A percentile compares a stretch with the other conserved stretches of the same genome.
Evolutionary conservation across 768 basidiomycete species (phyloP).

Genomic region (Dacryopinax spathularia): DNA sequence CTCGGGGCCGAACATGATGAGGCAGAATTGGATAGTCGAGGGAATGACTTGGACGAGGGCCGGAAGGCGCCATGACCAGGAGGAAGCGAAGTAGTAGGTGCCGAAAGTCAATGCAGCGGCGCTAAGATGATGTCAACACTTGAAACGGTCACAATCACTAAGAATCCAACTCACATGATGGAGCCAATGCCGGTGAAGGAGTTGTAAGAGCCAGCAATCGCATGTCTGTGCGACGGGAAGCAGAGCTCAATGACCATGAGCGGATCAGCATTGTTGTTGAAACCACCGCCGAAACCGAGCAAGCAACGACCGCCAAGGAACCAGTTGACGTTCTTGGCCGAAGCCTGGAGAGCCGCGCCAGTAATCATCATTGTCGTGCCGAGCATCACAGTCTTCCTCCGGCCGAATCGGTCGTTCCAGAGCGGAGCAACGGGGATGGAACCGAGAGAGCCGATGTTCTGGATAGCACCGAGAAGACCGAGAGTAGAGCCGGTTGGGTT

Average conservation of each 20-base stretch:
- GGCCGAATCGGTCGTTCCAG: not conserved
- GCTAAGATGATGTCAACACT: not conserved
- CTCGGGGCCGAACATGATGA: conserved; percentile 26
- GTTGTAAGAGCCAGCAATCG: conserved; percentile 8
- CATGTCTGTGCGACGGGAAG: conserved; percentile 10
- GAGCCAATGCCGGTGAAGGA: conserved; percentile 6
- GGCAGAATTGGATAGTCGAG: conserved; percentile 15
- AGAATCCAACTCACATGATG: not conserved
- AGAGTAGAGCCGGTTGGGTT: conserved; percentile 13
- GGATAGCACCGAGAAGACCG: conserved; percentile 16
- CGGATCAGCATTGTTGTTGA: conserved; percentile 8
- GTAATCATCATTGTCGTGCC: conserved; percentile 5
- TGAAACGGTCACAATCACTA: not conserved
- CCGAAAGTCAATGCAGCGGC: conserved; percentile 11
- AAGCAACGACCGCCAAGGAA: conserved; percentile 10
- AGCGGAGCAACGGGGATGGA: not conserved
- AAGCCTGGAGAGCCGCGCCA: not conserved
- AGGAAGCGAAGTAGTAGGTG: not conserved
- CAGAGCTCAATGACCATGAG: conserved; percentile 11
- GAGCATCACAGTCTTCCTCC: conserved; percentile 9
- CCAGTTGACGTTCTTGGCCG: conserved; percentile 4
- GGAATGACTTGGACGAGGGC: not conserved
- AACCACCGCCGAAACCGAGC: conserved; percentile 10
- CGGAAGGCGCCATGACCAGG: not conserved
- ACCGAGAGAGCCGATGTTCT: conserved; percentile 4